A percentile compares a stretch with the other conserved stretches of the same genome.
phyloP scores from a whole-genome alignment of 2,329 filamentous ascomycete genomes.

The Aspergillus costaricaensis region DNA sequence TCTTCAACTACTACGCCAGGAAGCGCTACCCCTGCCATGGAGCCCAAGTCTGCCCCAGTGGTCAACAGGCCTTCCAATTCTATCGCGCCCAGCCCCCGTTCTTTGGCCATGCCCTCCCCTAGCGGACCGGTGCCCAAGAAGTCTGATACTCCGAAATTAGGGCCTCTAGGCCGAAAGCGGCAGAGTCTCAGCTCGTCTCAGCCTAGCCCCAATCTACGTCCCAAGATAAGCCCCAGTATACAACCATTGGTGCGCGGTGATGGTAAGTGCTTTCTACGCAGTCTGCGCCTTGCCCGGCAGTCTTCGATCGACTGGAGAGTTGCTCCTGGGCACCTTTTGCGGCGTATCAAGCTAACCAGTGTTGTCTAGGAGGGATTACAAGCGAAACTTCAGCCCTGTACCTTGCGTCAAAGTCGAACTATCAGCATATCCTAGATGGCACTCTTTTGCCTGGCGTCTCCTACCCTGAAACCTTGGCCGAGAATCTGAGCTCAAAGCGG shows the following conservation, averaged over 20 bases:
- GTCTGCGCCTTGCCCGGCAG: constrained; percentile 19
- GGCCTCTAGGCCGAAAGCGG: constrained; percentile 64
- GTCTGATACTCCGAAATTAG: constrained; percentile 52
- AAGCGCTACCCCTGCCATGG: constrained; percentile 58
- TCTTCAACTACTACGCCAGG: constrained; percentile 65
- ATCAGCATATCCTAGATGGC: constrained; percentile 94
- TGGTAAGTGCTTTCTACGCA: constrained; percentile 48
- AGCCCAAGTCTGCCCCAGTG: constrained; percentile 38
- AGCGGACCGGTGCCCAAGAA: constrained; percentile 44
- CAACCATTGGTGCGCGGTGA: constrained; percentile 81
- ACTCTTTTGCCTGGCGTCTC: constrained; percentile 86
- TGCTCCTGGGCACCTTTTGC: neutral
- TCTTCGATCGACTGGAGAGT: neutral
- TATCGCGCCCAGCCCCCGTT: constrained; percentile 54
- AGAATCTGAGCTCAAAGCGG: constrained; percentile 91
- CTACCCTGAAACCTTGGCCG: constrained; percentile 87
- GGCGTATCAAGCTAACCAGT: constrained; percentile 4
- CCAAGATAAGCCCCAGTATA: constrained; percentile 90
- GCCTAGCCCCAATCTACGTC: constrained; percentile 82
- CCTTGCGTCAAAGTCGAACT: constrained; percentile 92
- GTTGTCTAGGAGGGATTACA: constrained; percentile 44
- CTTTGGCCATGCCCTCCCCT: constrained; percentile 56
- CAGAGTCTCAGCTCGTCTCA: constrained; percentile 70
- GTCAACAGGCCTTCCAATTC: constrained; percentile 34
- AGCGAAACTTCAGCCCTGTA: constrained; percentile 69